Conservation (phyloP, 352 stramenopile genomes). For the Globisporangium lucens region DNA sequence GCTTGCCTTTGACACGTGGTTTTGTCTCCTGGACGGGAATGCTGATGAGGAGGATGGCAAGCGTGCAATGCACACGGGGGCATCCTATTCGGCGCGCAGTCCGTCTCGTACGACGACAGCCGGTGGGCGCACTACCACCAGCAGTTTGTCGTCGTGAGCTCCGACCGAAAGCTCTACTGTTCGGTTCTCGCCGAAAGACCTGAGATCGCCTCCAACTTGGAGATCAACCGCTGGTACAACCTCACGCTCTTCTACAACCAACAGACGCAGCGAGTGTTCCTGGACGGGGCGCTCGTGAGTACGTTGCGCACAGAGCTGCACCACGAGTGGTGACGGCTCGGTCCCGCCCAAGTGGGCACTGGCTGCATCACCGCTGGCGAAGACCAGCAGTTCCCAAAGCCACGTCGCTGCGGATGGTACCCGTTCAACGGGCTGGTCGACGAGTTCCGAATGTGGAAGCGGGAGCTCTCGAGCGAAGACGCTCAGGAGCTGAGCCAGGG, state of each 20-base stretch:
- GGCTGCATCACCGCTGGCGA: background rate
- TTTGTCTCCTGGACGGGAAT: background rate
- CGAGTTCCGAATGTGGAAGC: background rate
- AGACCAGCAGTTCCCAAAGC: background rate
- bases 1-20: background rate
- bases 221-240: background rate
- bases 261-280: background rate
- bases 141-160: background rate
- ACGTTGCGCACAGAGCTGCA: background rate
- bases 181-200: background rate
- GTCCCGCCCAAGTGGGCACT: background rate
- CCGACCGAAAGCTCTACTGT: background rate
- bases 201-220: background rate
- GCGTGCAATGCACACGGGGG: background rate
- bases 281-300: background rate
- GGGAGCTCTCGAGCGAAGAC: background rate
- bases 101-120: background rate
- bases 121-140: background rate
- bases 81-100: background rate
- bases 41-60: background rate
- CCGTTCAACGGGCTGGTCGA: background rate
- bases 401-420: background rate
- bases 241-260: background rate
- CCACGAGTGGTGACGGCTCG: background rate
- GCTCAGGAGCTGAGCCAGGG: background rate